Conservation (phyloP, 495 filamentous ascomycete genomes). For the Penicillium alfredii region DNA sequence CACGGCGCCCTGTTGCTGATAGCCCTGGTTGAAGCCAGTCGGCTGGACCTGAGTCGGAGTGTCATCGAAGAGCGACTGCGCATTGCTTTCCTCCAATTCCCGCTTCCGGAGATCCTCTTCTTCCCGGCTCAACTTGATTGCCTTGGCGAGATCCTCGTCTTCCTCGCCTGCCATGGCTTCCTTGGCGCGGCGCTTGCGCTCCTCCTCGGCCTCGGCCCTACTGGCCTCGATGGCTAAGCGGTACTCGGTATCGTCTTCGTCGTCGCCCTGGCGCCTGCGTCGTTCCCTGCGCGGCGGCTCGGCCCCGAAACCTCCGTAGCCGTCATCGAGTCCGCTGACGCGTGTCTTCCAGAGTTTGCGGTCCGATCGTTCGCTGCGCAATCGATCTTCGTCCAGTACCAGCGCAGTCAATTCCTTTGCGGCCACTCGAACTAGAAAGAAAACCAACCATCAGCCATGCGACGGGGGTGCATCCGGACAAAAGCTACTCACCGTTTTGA, state of each 20-base stretch:
- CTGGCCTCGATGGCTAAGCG: conserved; percentile 91
- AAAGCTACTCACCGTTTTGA: conserved; percentile 66
- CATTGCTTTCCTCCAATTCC: conserved; percentile 87
- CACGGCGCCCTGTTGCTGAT: conserved; percentile 90
- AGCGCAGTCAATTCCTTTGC: conserved; percentile 96
- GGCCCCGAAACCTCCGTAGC: conserved; percentile 33
- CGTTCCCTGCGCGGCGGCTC: conserved; percentile 40
- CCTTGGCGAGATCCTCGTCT: conserved; percentile 87
- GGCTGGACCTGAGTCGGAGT: conserved; percentile 67
- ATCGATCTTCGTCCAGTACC: conserved; percentile 87
- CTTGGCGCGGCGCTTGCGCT: conserved; percentile 63
- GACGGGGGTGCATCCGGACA: background rate
- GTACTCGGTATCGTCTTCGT: conserved; percentile 93
- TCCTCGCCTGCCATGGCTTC: conserved; percentile 45
- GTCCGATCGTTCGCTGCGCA: conserved; percentile 86
- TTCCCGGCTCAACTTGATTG: conserved; percentile 92
- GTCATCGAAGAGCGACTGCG: conserved; percentile 81
- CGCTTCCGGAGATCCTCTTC: conserved; percentile 83
- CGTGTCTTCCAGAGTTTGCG: conserved; percentile 95
- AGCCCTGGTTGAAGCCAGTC: conserved; percentile 90
- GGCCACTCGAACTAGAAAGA: conserved; percentile 72
- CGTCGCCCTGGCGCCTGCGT: conserved; percentile 43
- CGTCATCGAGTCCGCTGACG: conserved; percentile 88
- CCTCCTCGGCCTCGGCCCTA: conserved; percentile 92
- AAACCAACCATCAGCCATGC: conserved; percentile 1